Evolutionary conservation across 2,329 filamentous ascomycete species (phyloP).

Genomic region (Botrytis pseudocinerea): DNA sequence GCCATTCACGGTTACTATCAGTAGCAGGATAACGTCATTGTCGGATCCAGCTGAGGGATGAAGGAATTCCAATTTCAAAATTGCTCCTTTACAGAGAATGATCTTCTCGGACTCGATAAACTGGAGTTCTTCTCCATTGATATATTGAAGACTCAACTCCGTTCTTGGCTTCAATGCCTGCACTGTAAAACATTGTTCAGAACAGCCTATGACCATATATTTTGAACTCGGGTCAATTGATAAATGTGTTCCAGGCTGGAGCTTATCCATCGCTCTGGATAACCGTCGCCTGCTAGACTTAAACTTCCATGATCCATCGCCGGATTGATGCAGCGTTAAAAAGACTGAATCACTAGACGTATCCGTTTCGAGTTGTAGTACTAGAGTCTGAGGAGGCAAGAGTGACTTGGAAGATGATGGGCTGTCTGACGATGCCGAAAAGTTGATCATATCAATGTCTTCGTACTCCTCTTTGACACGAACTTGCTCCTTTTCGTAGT

Average conservation of each 20-base stretch:
- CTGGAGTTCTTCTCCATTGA: slow-evolving; percentile 47
- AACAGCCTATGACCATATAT: slow-evolving; percentile 68
- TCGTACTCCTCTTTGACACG: slow-evolving; percentile 42
- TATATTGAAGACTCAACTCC: slow-evolving; percentile 53
- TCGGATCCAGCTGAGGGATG: slow-evolving; percentile 67
- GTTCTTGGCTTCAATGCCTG: slow-evolving; percentile 65
- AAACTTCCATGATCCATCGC: slow-evolving; percentile 42
- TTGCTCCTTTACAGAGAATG: slow-evolving; percentile 62
- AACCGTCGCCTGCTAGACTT: slow-evolving; percentile 59
- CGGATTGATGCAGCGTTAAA: slow-evolving; percentile 62
- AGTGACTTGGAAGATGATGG: slow-evolving; percentile 13
- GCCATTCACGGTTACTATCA: slow-evolving; percentile 56
- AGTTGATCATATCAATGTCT: slow-evolving; percentile 24
- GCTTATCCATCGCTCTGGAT: slow-evolving; percentile 53
- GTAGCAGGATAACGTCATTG: slow-evolving; percentile 72
- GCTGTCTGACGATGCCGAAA: neutral
- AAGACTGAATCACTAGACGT: slow-evolving; percentile 70
- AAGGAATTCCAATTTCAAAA: slow-evolving; percentile 85
- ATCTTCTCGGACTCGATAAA: slow-evolving; percentile 54
- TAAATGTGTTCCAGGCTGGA: slow-evolving; percentile 61
- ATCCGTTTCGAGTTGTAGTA: slow-evolving; percentile 65
- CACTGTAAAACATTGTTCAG: slow-evolving; percentile 69
- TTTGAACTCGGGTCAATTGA: slow-evolving; percentile 76
- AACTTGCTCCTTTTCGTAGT: slow-evolving; percentile 44
- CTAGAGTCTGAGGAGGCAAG: slow-evolving; percentile 76